Evolutionary conservation across 1,284 basidiomycete genomes (phyloP), one percentile per base, ranked within the genome.

Genomic region (Wolfiporia cocos): DNA sequence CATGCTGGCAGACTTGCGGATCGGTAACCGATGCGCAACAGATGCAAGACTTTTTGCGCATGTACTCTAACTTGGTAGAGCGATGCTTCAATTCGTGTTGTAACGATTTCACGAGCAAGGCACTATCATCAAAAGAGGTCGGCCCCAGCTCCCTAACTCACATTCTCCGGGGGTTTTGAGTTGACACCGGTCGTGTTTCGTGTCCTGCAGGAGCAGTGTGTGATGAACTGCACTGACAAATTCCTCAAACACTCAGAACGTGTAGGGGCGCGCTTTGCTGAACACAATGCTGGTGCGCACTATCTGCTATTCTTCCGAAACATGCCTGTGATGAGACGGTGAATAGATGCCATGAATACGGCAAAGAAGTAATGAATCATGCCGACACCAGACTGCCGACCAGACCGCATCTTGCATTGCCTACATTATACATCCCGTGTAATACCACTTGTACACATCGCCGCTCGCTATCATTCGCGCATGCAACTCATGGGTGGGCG

Each of bases 31-130:
- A 29, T 49, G 33, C 26, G 20, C 39, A 19, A 41, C 66, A 98
- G 91, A 96, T 98, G 93, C 90, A 95, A 75, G 95, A 98, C 71
- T 98, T 99, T 58, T 76, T 98, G 75, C 78, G 76, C 58, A 86
- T 98, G 65, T 98, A 98, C 71, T 91, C 92, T n/a, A 87, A 85
- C 56, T 77, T 99, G 42, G 93, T 96, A 32, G 94, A 98, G 64
- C 81, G 89, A 53, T 99, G 95, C 67, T 99, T 99, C 75, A 92
- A 76, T 52, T 74, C 88, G 22, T 99, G 95, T 67, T 88, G 87
- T 58, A 92, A 96, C 62, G 95, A 99, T 65, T 98, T 99, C 59
- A 98, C 94, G 22, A 89, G 86, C 70, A 96, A 94, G 66, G 81
- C 93, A 0, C 71, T 98, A 47, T 91, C 87, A 17, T 81, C 81